Percentiles rank a stretch among this genome's conserved stretches.
Conservation (phyloP, 768 basidiomycete genomes). For the Trametes villosa region DNA sequence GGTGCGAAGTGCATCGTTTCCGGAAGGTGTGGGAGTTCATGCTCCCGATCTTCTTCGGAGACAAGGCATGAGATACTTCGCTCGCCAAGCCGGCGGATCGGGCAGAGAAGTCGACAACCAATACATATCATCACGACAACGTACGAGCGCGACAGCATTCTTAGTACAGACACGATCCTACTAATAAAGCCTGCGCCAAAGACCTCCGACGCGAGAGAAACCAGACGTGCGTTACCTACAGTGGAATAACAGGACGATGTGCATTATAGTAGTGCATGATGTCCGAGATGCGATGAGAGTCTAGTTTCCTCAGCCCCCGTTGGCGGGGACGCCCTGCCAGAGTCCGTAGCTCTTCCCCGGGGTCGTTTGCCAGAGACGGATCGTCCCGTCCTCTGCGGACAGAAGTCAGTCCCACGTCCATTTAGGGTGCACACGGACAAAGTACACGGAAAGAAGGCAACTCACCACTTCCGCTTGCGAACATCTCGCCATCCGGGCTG, state of each 20-base stretch:
- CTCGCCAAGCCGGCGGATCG: background rate
- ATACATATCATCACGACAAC: conserved; percentile 25
- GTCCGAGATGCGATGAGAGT: conserved; percentile 12
- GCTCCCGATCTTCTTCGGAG: no score
- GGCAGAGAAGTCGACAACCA: background rate
- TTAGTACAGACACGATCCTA: conserved; percentile 20
- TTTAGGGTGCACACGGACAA: background rate
- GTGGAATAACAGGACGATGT: conserved; percentile 14
- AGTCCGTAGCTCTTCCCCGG: conserved; percentile 92
- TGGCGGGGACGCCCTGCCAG: conserved; percentile 69
- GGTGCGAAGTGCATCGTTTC: no score
- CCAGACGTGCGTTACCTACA: conserved; percentile 18
- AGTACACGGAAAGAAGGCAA: conserved; percentile 25
- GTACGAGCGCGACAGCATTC: conserved; percentile 21
- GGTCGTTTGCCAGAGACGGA: conserved; percentile 96
- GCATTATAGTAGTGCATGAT: conserved; percentile 28
- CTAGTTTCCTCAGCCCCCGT: conserved; percentile 42
- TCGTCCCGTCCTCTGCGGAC: conserved; percentile 84
- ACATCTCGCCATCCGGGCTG: conserved; percentile 97
- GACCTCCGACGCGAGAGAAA: conserved; percentile 14
- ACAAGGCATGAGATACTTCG: no score
- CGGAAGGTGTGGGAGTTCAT: no score
- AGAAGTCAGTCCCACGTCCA: conserved; percentile 5
- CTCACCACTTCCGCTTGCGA: conserved; percentile 94
- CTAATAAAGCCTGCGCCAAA: conserved; percentile 19